Percentiles rank a stretch among this genome's conserved stretches.
These are phyloP conservation scores for Albophoma yamanashiensis DNA, from an alignment of 2,329 filamentous ascomycete genomes.

Conservation along the genomic window DNA sequence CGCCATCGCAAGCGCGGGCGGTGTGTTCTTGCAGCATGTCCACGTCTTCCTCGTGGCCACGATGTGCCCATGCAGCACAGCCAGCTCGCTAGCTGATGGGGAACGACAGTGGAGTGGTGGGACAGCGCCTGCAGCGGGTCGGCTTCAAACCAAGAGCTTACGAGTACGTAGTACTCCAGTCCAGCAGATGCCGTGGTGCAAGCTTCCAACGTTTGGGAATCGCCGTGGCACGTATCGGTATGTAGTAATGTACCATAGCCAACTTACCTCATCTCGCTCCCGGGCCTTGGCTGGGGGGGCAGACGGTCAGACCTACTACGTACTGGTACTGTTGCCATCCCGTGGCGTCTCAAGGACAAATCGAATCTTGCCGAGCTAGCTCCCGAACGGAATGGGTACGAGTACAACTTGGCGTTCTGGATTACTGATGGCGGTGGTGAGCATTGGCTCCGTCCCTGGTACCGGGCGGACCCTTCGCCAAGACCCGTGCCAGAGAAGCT, in stretches of 20 bases:
- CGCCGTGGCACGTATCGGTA: background rate
- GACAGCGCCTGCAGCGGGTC: background rate
- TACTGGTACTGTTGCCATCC: background rate
- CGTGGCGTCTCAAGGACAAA: background rate
- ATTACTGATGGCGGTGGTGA: background rate
- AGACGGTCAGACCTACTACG: too few species aligned
- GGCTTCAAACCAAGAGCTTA: background rate
- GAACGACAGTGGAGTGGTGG: background rate
- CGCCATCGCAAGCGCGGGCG: background rate
- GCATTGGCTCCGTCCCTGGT: background rate
- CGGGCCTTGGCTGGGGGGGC: background rate
- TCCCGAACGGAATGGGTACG: background rate
- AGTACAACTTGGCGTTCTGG: background rate
- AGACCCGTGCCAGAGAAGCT: background rate
- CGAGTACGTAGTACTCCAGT: background rate
- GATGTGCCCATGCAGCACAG: background rate
- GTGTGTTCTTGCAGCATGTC: background rate
- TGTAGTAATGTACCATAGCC: background rate
- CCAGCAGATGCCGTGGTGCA: background rate
- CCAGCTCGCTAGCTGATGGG: background rate
- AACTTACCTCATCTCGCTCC: background rate
- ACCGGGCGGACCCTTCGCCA: background rate
- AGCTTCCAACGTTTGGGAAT: background rate
- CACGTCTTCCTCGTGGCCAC: background rate
- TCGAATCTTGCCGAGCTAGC: background rate